phyloP scores from a whole-genome alignment of 2,329 filamentous ascomycete species.

The Colletotrichum godetiae region DNA sequence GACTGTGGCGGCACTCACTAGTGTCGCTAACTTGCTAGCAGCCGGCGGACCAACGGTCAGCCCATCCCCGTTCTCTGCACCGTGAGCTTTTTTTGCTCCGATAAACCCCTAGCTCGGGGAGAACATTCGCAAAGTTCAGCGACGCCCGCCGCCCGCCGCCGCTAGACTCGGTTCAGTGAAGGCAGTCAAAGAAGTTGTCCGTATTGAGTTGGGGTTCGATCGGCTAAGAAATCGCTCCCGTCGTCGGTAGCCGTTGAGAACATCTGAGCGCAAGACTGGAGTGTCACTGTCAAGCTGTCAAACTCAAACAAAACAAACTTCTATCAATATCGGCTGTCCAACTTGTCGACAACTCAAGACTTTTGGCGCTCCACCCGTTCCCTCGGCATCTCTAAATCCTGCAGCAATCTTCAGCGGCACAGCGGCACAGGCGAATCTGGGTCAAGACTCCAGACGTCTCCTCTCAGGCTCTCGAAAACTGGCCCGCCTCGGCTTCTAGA shows the following conservation, averaged over 20 bases:
- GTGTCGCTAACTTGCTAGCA: background rate
- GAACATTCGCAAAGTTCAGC: background rate
- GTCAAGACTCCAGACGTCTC: background rate
- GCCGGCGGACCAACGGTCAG: constrained; percentile 3
- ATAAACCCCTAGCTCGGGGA: background rate
- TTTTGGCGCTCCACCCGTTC: background rate
- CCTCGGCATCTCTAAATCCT: constrained; percentile 1
- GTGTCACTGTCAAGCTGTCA: background rate
- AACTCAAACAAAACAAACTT: background rate
- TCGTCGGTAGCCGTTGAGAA: background rate
- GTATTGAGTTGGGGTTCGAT: background rate
- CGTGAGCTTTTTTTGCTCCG: background rate
- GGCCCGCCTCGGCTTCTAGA: constrained; percentile 7
- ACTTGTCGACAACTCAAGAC: background rate
- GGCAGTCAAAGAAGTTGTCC: background rate
- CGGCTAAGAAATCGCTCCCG: background rate
- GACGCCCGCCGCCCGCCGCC: no score
- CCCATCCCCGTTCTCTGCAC: constrained; percentile 1
- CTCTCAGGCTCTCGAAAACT: background rate
- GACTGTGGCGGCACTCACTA: constrained; percentile 24
- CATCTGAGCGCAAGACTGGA: background rate
- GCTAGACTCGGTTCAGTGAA: background rate
- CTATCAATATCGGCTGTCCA: background rate
- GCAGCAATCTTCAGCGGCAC: background rate
- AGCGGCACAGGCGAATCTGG: background rate